A percentile compares a stretch with the other conserved stretches of the same genome.
Conservation (phyloP, 23 red algal species). For the Agarophyton chilense region DNA sequence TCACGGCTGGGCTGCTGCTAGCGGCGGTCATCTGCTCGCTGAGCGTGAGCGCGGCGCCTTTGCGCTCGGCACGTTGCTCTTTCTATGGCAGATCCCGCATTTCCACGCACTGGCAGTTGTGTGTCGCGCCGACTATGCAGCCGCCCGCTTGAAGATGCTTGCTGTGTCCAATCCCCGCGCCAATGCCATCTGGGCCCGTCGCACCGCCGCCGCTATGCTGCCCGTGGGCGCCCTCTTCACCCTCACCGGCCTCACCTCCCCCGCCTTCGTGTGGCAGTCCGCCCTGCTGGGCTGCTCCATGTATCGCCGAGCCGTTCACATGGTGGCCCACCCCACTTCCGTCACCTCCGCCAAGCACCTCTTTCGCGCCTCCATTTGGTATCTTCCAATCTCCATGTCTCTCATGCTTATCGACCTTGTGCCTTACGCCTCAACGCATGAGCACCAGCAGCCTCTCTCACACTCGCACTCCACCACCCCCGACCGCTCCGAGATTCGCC, state of each 20-base stretch:
- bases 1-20: slow-evolving; percentile 91
- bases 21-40: slow-evolving; percentile 23
- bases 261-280: slow-evolving; percentile 58
- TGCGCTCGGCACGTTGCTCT: slow-evolving; percentile 65
- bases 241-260: slow-evolving; percentile 48
- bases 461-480: too few species aligned
- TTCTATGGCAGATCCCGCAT: slow-evolving; percentile 98
- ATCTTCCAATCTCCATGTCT: slow-evolving; percentile 52
- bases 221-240: slow-evolving; percentile 63
- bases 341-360: slow-evolving; percentile 53
- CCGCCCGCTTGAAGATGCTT: slow-evolving; percentile 84
- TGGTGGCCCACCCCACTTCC: slow-evolving; percentile 62
- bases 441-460: not conserved
- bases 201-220: slow-evolving; percentile 65
- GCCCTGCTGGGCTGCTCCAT: slow-evolving; percentile 68
- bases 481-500: not conserved
- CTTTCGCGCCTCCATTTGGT: slow-evolving; percentile 59
- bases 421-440: not conserved
- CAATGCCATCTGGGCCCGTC: slow-evolving; percentile 67
- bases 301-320: slow-evolving; percentile 19
- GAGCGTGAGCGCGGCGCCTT: slow-evolving; percentile 69
- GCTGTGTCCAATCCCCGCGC: slow-evolving; percentile 65
- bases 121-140: slow-evolving; percentile 74
- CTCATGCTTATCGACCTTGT: slow-evolving; percentile 44
- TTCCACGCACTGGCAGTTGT: slow-evolving; percentile 95